Evolutionary conservation across 768 basidiomycete genomes (phyloP), one percentile per base, ranked within the genome.

Genomic region (Hypholoma sublateritium): DNA sequence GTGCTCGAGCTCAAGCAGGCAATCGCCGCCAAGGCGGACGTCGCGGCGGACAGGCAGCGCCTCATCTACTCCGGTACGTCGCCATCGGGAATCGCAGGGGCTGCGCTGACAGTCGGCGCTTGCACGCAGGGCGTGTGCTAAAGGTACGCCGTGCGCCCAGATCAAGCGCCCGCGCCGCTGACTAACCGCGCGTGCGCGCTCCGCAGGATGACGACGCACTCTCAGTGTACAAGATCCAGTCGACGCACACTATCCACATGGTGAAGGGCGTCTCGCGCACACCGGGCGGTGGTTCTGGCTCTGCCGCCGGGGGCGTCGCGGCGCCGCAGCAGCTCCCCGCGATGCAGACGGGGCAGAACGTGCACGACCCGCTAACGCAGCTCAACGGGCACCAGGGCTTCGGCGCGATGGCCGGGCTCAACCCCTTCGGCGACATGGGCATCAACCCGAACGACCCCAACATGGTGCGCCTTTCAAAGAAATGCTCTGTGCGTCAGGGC

Each of bases 401-500:
- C 62, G 93, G 92, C 1, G 77, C 83, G 16, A 84, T 92, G 83
- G 89, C 89, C 0, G 89, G 91, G 5, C 77, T 95, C 68, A 98
- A 98, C 65, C 96, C 97, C 0, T 98, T 99, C 66, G 80, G 88
- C 0, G 89, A 88, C 4, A 86, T 96, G 84, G 96, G 95, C 1
- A 49, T 96, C 43, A 99, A 99, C 67, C 78, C 83, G 4, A 92
- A 91, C 63, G 96, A 98, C 69, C 95, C 95, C 0, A 97, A 98
- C 69, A 91, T 96, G 85, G 93, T 93, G 58, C 61, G 83, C 74
- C 21, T 50, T 25, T 4, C 28, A 32, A 32, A 32, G 1, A 32
- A 32, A 32, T 32, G 5, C 28, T 32, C 28, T 32, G 28, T 9
- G 5, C 5, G 28, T 6, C 28, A 5, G 28, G 5, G 28, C 28